Conservation (phyloP, 208 protist species). For the Acanthamoeba triangularis region DNA sequence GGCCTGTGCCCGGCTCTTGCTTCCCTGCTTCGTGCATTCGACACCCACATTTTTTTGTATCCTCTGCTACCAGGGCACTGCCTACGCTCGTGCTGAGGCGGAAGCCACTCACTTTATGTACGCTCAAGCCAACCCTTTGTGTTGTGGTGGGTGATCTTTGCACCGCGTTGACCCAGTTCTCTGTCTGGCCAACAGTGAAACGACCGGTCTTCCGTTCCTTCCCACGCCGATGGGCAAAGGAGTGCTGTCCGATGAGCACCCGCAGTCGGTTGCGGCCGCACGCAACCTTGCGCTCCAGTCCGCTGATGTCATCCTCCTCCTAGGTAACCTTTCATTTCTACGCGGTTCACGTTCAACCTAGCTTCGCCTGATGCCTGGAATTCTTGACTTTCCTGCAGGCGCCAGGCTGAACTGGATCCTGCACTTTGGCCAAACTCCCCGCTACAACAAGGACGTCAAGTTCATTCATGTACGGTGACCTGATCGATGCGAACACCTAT, state of each 20-base stretch:
- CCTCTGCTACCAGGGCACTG: slow-evolving; percentile 61
- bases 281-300: slow-evolving; percentile 62
- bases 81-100: slow-evolving; percentile 71
- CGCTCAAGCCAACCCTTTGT: background rate
- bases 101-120: slow-evolving; percentile 66
- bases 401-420: slow-evolving; percentile 79
- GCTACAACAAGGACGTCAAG: slow-evolving; percentile 78
- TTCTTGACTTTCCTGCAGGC: background rate
- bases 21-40: background rate
- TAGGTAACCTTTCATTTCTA: slow-evolving; percentile 5
- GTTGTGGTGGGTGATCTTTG: background rate
- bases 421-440: slow-evolving; percentile 81
- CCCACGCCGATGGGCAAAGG: slow-evolving; percentile 84
- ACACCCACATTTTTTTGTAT: background rate
- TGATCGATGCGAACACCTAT: background rate
- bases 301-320: slow-evolving; percentile 79
- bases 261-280: slow-evolving; percentile 76
- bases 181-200: slow-evolving; percentile 12
- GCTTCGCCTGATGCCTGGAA: background rate
- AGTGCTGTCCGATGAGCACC: slow-evolving; percentile 79
- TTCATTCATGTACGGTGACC: slow-evolving; percentile 55
- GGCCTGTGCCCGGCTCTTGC: too few species aligned
- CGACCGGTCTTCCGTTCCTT: slow-evolving; percentile 81
- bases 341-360: too few species aligned
- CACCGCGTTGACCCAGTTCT: too few species aligned